Evolutionary conservation across 2,329 filamentous ascomycete genomes (phyloP).

Genomic region (Ascochyta pisi): DNA sequence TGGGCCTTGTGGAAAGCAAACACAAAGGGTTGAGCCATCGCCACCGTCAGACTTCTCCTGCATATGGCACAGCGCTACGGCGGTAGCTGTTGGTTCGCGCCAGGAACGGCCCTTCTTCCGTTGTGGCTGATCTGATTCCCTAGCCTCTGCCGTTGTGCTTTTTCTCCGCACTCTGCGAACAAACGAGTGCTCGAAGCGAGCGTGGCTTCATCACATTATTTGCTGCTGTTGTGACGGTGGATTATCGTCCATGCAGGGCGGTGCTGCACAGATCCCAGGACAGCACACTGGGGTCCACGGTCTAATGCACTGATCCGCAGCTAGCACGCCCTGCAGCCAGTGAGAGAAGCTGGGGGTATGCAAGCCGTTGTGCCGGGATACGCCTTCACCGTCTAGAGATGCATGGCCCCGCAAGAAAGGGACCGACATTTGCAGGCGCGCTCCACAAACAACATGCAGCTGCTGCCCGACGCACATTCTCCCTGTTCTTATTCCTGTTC

Average conservation of each 20-base stretch:
- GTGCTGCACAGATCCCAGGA: constrained; percentile 22
- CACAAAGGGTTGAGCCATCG: constrained; percentile 1
- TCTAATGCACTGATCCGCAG: constrained; percentile 18
- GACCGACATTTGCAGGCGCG: constrained; percentile 9
- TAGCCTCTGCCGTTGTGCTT: not conserved
- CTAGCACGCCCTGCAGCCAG: constrained; percentile 19
- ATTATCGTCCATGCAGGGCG: constrained; percentile 10
- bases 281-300: constrained; percentile 9
- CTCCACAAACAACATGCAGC: constrained; percentile 14
- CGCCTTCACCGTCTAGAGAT: constrained; percentile 24
- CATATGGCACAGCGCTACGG: constrained; percentile 11
- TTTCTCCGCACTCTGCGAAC: not conserved
- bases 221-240: constrained; percentile 1
- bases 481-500: not conserved
- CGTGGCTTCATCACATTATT: constrained; percentile 8
- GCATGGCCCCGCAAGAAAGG: constrained; percentile 10
- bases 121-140: not conserved
- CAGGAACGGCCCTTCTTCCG: constrained; percentile 6
- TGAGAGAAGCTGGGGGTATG: constrained; percentile 10
- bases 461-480: constrained; percentile 15
- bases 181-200: not conserved
- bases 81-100: constrained; percentile 7
- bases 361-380: constrained; percentile 24
- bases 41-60: constrained; percentile 8
- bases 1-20: not conserved